Evolutionary conservation across 2,329 filamentous ascomycete species (phyloP).

Genomic region (Penicillium sp.): DNA sequence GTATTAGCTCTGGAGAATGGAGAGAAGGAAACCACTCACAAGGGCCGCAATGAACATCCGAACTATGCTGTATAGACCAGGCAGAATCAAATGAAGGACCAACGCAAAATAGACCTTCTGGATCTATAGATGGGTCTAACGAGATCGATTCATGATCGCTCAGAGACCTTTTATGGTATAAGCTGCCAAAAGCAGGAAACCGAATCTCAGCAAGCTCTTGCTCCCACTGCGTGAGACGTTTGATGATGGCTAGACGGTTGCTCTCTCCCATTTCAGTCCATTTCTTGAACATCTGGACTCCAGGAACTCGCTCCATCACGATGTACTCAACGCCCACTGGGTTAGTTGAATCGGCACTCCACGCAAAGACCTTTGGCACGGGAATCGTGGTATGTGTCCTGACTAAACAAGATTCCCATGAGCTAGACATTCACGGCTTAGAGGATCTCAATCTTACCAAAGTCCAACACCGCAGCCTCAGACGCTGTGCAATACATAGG

Average conservation of each 20-base stretch:
- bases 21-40: slow-evolving; percentile 1
- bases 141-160: slow-evolving; percentile 2
- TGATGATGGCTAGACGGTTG: slow-evolving; percentile 1
- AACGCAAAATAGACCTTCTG: slow-evolving; percentile 4
- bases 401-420: neutral
- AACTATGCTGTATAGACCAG: slow-evolving; percentile 2
- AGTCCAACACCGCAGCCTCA: neutral
- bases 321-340: neutral
- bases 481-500: slow-evolving; percentile 1
- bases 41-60: slow-evolving; percentile 1
- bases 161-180: slow-evolving; percentile 4
- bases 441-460: neutral
- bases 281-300: slow-evolving; percentile 1
- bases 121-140: slow-evolving; percentile 1
- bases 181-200: slow-evolving; percentile 4
- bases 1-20: neutral
- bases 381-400: neutral
- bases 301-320: slow-evolving; percentile 7
- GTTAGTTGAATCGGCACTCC: neutral
- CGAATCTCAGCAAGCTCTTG: slow-evolving; percentile 2
- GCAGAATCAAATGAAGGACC: slow-evolving; percentile 8
- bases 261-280: slow-evolving; percentile 5
- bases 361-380: neutral
- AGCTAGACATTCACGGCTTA: neutral
- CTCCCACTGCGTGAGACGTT: slow-evolving; percentile 7